Base-by-base conservation (phyloP, 768 basidiomycete genomes). In the Tephrocybe sp. region DNA sequence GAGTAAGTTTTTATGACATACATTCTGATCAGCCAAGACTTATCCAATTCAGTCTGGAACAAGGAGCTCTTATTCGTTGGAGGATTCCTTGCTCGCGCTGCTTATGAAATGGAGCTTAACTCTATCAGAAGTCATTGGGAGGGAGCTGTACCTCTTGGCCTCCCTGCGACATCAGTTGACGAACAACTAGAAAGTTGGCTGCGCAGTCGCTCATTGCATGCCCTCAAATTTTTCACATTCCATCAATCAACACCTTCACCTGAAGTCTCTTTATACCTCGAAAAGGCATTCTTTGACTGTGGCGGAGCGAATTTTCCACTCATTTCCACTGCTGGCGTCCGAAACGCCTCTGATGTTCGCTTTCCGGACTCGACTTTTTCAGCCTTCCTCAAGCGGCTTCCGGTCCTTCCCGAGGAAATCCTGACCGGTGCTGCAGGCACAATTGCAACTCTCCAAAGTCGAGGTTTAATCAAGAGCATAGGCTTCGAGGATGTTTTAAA, bases 221-320 rank as follows among this genome's bases (percentile, higher is more conserved):
- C 86, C 4, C 73, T 97, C 44, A 83, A 81, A 51, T 97, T 97
- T 70, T 97, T 97, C 72, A 87, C 90, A 1, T 97, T 92, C 66
- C 80, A 84, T 55, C 70, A 78, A 2, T 95, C 95, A 0, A 95
- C 95, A 0, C 95, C 95, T 1, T 91, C 89, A 0, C 63, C 81
- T 1, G 80, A 88, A 40, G 89, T 97, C 24, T 84, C 91, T 0
- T 69, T 66, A 9, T 65, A 80, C 13, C 77, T 94, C 49, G 86
- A 92, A 62, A 68, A 74, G 1, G 83, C 86, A 1, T 97, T 97
- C 69, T 97, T 94, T 64, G 65, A 72, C 0, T 89, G 86, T 53
- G 72, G 75, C 9, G 69, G 67, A 12, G 63, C 68, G 2, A 67
- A 73, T 0, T 79, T 95, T 61, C 80, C 84, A 0, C 71, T 98